Evolutionary conservation across 805 yeast genomes (phyloP).

Genomic region (Kodamaea lidongshanica): DNA sequence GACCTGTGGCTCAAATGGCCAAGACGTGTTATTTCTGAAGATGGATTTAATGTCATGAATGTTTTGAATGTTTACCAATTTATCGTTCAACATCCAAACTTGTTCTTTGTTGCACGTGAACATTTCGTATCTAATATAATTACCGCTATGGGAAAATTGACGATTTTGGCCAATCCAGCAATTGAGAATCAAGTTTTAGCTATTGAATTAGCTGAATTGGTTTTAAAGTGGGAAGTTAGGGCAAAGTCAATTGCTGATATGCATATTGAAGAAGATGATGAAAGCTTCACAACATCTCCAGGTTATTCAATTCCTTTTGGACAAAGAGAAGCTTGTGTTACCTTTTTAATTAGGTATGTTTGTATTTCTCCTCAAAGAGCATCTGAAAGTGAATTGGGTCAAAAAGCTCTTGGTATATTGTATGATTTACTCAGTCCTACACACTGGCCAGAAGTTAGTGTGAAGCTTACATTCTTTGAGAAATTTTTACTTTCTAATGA

Average conservation of each 20-base stretch:
- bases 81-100: constrained; percentile 75
- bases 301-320: constrained; percentile 62
- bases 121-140: constrained; percentile 85
- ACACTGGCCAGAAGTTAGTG: constrained; percentile 85
- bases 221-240: constrained; percentile 76
- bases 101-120: constrained; percentile 81
- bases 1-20: constrained; percentile 90
- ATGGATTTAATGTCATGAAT: constrained; percentile 78
- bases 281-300: constrained; percentile 43
- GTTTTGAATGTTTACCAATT: constrained; percentile 85
- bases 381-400: constrained; percentile 75
- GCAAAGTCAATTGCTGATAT: constrained; percentile 20
- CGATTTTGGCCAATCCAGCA: constrained; percentile 70
- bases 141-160: constrained; percentile 86
- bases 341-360: constrained; percentile 79
- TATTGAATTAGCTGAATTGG: constrained; percentile 80
- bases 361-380: constrained; percentile 83
- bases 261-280: constrained; percentile 3
- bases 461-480: constrained; percentile 81
- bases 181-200: constrained; percentile 80
- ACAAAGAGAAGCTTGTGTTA: constrained; percentile 83
- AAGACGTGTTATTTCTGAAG: constrained; percentile 84
- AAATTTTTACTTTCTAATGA: constrained; percentile 78
- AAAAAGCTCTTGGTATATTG: constrained; percentile 71
- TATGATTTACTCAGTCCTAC: constrained; percentile 64